phyloP scores from a whole-genome alignment of 2,329 filamentous ascomycete species.

The Phyllosticta ampelicida region DNA sequence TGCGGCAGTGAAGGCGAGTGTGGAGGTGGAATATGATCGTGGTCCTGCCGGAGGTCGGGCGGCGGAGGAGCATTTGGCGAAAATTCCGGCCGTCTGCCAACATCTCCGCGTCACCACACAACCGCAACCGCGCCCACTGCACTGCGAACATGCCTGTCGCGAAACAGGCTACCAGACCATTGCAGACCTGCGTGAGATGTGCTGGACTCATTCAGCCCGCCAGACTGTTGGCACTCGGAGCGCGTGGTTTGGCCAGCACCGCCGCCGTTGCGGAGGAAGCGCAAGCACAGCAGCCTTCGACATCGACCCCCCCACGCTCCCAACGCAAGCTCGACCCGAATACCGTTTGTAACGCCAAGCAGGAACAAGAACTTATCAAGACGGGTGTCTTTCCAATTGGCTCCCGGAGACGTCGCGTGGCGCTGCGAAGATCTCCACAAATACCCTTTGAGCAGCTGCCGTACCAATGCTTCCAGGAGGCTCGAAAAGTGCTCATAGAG shows the following conservation, averaged over 20 bases:
- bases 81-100: slow-evolving; percentile 7
- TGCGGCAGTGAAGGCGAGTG: neutral
- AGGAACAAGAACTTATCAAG: slow-evolving; percentile 59
- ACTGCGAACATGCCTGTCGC: slow-evolving; percentile 22
- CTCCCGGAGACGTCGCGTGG: slow-evolving; percentile 65
- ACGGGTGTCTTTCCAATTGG: slow-evolving; percentile 64
- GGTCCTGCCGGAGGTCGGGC: slow-evolving; percentile 1
- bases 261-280: slow-evolving; percentile 32
- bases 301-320: slow-evolving; percentile 11
- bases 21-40: neutral
- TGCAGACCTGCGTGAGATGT: slow-evolving; percentile 21
- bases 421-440: slow-evolving; percentile 45
- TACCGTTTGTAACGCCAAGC: slow-evolving; percentile 52
- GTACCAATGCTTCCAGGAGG: slow-evolving; percentile 97
- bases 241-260: slow-evolving; percentile 39
- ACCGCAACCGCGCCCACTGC: slow-evolving; percentile 11
- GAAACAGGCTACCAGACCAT: slow-evolving; percentile 23
- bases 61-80: neutral
- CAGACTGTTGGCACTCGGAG: neutral
- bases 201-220: neutral
- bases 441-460: slow-evolving; percentile 88
- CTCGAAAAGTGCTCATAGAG: slow-evolving; percentile 65
- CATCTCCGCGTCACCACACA: slow-evolving; percentile 1
- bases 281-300: slow-evolving; percentile 21
- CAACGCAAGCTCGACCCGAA: slow-evolving; percentile 47